phyloP scores from a whole-genome alignment of 2,329 filamentous ascomycete genomes.

The Hypoxylon sp. region DNA sequence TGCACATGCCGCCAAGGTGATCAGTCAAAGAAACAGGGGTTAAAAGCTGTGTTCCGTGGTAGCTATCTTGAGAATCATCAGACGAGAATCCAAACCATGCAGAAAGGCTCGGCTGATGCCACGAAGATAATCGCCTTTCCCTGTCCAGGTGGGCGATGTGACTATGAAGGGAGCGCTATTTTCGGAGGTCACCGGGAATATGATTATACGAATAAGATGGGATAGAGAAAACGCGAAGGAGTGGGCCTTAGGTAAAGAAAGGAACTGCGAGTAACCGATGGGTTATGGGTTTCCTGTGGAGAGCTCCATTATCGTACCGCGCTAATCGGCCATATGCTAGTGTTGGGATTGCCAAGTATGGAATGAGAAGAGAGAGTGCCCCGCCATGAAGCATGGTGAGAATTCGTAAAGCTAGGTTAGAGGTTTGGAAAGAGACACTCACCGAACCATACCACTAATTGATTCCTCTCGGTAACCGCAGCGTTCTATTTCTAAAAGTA shows the following conservation, averaged over 20 bases:
- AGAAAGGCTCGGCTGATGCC: background rate
- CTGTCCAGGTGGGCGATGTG: background rate
- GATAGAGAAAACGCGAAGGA: background rate
- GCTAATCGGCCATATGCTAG: slow-evolving; percentile 4
- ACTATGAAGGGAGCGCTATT: slow-evolving; percentile 2
- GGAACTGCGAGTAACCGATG: slow-evolving; percentile 1
- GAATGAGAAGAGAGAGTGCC: background rate
- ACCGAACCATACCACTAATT: slow-evolving; percentile 1
- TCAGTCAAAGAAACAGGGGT: background rate
- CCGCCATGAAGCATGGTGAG: slow-evolving; percentile 8
- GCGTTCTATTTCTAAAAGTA: background rate
- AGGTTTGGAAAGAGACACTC: background rate
- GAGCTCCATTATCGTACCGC: background rate
- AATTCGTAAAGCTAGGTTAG: background rate
- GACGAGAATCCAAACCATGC: background rate
- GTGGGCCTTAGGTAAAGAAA: background rate
- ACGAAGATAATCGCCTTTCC: background rate
- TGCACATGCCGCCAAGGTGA: background rate
- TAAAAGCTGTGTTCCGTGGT: background rate
- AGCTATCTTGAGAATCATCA: background rate
- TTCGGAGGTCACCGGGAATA: slow-evolving; percentile 4
- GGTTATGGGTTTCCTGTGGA: slow-evolving; percentile 4
- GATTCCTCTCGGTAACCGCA: background rate
- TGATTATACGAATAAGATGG: slow-evolving; percentile 2
- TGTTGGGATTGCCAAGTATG: background rate